These are phyloP conservation scores for Sporothrix schenckii DNA, from an alignment of 2,329 filamentous ascomycete genomes.

Conservation along the genomic window DNA sequence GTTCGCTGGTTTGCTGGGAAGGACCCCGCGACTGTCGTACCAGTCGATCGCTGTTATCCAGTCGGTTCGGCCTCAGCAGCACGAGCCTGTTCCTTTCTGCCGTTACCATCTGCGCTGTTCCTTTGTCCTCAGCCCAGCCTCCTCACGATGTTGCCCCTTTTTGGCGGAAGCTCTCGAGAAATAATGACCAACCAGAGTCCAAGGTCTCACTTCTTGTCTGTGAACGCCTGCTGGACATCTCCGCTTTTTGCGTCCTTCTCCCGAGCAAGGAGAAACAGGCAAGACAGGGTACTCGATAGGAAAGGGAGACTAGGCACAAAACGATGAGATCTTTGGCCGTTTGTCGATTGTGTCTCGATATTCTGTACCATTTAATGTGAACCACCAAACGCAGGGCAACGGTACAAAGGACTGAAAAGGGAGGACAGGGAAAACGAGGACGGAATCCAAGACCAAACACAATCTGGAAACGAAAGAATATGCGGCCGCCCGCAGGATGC, in stretches of 20 bases:
- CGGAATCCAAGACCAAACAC: neutral
- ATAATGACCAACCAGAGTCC: neutral
- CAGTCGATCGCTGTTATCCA: conserved; percentile 15
- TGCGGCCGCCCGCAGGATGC: conserved; percentile 9
- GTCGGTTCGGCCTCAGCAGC: neutral
- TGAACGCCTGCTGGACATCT: neutral
- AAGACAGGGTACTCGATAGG: too few species aligned
- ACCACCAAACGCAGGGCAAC: conserved; percentile 1
- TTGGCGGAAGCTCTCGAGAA: neutral
- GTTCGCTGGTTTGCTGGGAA: neutral
- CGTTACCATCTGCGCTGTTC: neutral
- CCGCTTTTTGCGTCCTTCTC: conserved; percentile 16
- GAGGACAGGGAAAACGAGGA: neutral
- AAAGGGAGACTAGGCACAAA: neutral
- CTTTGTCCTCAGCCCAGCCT: neutral
- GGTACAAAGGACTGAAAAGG: neutral
- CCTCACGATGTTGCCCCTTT: neutral
- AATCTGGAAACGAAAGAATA: neutral
- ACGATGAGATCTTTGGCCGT: neutral
- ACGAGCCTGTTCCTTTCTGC: neutral
- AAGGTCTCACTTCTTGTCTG: neutral
- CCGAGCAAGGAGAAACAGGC: conserved; percentile 10
- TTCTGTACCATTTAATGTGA: neutral
- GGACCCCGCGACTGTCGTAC: conserved; percentile 15
- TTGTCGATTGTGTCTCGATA: neutral